A percentile compares a stretch with the other conserved stretches of the same genome.
phyloP scores from a whole-genome alignment of 345 rosid species.

The Clausena lansium region DNA sequence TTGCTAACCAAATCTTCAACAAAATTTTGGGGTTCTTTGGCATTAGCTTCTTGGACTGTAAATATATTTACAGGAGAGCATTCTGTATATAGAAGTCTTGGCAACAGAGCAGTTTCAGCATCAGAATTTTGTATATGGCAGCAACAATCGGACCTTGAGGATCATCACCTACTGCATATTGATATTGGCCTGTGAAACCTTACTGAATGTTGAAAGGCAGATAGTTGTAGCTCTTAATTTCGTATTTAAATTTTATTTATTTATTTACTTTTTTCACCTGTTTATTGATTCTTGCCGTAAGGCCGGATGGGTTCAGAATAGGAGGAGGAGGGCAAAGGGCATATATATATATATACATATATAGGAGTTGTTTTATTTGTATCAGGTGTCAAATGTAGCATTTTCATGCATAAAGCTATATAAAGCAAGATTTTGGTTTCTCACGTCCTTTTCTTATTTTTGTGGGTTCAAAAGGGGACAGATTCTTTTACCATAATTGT shows the following conservation, averaged over 20 bases:
- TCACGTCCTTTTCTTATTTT: too few relatives aligned
- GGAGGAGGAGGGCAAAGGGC: neutral
- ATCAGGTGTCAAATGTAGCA: neutral
- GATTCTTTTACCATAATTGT: neutral
- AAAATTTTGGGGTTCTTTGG: neutral
- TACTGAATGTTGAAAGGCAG: neutral
- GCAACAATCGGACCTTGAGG: neutral
- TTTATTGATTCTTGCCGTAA: conserved; percentile 11
- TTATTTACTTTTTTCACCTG: neutral
- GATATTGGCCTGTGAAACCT: neutral
- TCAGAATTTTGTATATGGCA: conserved; percentile 17
- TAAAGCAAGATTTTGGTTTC: neutral
- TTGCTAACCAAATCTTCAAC: neutral
- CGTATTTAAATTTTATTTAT: too few relatives aligned
- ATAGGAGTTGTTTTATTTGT: neutral
- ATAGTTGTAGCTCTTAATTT: too few relatives aligned
- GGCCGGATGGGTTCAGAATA: neutral
- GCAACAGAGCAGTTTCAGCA: neutral
- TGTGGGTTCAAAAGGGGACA: neutral
- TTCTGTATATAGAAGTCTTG: conserved; percentile 11
- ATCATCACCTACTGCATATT: neutral
- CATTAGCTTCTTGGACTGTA: neutral
- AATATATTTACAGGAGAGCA: neutral
- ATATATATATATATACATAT: neutral
- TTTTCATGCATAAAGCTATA: neutral